Evolutionary conservation across 2,329 filamentous ascomycete species (phyloP), one percentile per base, ranked within the genome.

Genomic region (Colletotrichum eremochloae): DNA sequence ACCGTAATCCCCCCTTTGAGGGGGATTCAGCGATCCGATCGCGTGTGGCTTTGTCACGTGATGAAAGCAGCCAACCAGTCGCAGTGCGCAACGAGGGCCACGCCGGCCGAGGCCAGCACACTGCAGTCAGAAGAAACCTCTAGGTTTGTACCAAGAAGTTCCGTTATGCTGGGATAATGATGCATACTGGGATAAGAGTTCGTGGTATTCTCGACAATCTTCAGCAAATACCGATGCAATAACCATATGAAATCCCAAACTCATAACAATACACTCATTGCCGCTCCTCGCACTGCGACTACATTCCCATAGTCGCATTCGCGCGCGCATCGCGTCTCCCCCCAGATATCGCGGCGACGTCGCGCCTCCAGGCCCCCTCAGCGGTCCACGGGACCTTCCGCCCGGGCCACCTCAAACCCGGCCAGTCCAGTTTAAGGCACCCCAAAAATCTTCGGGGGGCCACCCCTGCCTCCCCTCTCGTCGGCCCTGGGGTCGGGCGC

Each of bases 331-430:
- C 69, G 66, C 60, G 60, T 70, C 66, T 42, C 18, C 24, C 42
- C 56, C 60, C 52, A 72, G 44, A 69, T 53, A 64, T 72, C 66
- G 69, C 65, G 65, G 68, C 60, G 31, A 68, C 53, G 40, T 71
- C 60, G 66, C 69, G 44, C 20, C 68, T 67, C 56, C 44, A 60
- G 31, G 31, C 52, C 50, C 48, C 56, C 63, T 61, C 63, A 52
- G 66, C 52, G 69, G 60, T 66, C 69, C 69, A 69, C 69, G 69
- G 69, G 66, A 72, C 69, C 63, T 64, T 62, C 69, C 69, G 69
- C 67, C 69, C 60, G 66, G 66, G 66, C 69, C 66, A 69, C 55
- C 68, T 55, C 31, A 42, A 46, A 44, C 52, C 66, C 48, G 65
- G 55, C 65, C 65, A 48, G 57, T 42, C 55, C 46, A 40, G 55